Percentiles rank a stretch among this genome's conserved stretches.
These are phyloP conservation scores for Termitomyces sp. DNA, from an alignment of 768 basidiomycete genomes.

Conservation along the genomic window DNA sequence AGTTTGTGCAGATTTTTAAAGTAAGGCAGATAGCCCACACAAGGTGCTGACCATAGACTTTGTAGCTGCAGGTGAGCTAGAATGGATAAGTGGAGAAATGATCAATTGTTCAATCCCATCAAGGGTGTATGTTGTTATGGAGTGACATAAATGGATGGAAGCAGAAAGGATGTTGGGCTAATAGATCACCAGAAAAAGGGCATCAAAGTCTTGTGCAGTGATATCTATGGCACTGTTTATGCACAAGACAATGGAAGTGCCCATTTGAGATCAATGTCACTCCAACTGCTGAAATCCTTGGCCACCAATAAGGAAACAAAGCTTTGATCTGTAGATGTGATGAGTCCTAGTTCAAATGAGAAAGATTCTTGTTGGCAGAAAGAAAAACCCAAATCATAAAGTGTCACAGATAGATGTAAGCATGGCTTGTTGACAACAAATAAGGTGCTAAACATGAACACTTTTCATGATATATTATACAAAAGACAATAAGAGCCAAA, in stretches of 20 bases:
- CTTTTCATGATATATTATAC: not conserved
- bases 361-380: too few relatives aligned
- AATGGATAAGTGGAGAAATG: not conserved
- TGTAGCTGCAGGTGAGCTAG: not conserved
- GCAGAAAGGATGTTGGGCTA: not conserved
- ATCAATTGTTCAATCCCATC: not conserved
- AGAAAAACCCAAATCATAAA: too few relatives aligned
- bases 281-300: too few relatives aligned
- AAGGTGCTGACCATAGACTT: not conserved
- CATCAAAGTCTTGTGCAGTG: too few relatives aligned
- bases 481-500: not conserved
- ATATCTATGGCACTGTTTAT: too few relatives aligned
- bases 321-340: too few relatives aligned
- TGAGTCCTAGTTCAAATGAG: too few relatives aligned
- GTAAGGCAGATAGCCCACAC: not conserved
- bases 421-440: not conserved
- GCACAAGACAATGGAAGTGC: too few relatives aligned
- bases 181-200: not conserved
- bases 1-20: not conserved
- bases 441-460: not conserved
- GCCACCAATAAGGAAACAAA: too few relatives aligned
- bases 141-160: not conserved
- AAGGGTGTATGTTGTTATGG: not conserved
- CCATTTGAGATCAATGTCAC: too few relatives aligned
- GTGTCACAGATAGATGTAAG: not conserved